These are phyloP conservation scores for Chytriomyces sp. DNA, from an alignment of 192 early-diverging fungal species.

Conservation along the genomic window DNA sequence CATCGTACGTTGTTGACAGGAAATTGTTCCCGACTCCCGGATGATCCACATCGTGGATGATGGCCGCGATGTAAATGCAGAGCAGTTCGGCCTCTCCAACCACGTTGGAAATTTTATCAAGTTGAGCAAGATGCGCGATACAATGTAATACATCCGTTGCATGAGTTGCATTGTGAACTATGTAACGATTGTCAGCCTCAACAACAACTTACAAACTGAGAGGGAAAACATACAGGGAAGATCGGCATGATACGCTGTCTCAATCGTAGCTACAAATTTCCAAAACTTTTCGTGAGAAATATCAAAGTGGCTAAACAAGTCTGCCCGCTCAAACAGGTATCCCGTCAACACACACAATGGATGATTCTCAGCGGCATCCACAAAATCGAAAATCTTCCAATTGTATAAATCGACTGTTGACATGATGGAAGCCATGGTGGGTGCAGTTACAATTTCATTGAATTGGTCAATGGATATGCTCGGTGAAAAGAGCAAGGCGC, in stretches of 20 bases:
- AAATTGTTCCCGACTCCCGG: slow-evolving; percentile 61
- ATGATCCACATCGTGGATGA: slow-evolving; percentile 62
- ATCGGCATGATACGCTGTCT: slow-evolving; percentile 53
- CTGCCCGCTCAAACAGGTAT: slow-evolving; percentile 44
- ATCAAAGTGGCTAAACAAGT: slow-evolving; percentile 44
- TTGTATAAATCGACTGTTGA: slow-evolving; percentile 38
- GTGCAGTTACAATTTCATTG: slow-evolving; percentile 25
- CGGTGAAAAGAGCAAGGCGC: not conserved
- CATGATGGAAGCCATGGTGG: slow-evolving; percentile 29
- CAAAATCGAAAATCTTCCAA: slow-evolving; percentile 54
- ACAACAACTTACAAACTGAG: not conserved
- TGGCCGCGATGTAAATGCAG: slow-evolving; percentile 51
- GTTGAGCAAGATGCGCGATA: slow-evolving; percentile 42
- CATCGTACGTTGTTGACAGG: slow-evolving; percentile 43
- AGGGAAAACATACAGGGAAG: slow-evolving; percentile 48
- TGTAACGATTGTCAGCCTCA: too few species aligned
- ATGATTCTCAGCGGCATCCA: slow-evolving; percentile 14
- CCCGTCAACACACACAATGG: slow-evolving; percentile 35
- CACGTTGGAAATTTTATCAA: slow-evolving; percentile 24
- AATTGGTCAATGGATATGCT: slow-evolving; percentile 10
- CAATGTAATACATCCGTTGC: slow-evolving; percentile 60
- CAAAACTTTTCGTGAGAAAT: slow-evolving; percentile 49
- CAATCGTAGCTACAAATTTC: slow-evolving; percentile 46
- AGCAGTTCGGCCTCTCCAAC: slow-evolving; percentile 52
- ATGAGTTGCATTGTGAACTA: slow-evolving; percentile 62